Percentiles rank a stretch among this genome's conserved stretches.
Conservation (phyloP, 805 yeast species). For the Isabelozyma pseudorhagii region DNA sequence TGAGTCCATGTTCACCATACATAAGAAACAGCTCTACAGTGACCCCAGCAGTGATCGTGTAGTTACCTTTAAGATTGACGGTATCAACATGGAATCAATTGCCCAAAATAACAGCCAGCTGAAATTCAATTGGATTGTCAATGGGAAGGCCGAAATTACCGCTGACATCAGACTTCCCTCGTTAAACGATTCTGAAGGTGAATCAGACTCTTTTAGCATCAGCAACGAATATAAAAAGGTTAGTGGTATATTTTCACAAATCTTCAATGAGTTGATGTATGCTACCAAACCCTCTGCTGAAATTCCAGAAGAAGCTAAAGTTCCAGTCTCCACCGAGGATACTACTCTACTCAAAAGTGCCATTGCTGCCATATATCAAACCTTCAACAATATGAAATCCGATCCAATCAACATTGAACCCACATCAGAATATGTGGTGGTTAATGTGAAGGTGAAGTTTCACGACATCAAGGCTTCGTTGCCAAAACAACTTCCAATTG, state of each 20-base stretch:
- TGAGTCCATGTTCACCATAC: constrained; percentile 72
- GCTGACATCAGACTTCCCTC: constrained; percentile 72
- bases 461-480: constrained; percentile 57
- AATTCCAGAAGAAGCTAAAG: background rate
- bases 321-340: constrained; percentile 9
- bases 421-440: constrained; percentile 50
- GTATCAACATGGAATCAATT: constrained; percentile 35
- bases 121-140: constrained; percentile 68
- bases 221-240: constrained; percentile 17
- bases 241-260: constrained; percentile 22
- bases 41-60: constrained; percentile 22
- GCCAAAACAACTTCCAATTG: constrained; percentile 48
- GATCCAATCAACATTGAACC: constrained; percentile 3
- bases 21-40: constrained; percentile 63
- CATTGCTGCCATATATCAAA: constrained; percentile 38
- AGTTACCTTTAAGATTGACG: constrained; percentile 39
- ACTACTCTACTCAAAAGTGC: constrained; percentile 35
- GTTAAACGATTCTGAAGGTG: constrained; percentile 11
- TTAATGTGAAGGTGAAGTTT: constrained; percentile 65
- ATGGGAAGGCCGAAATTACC: constrained; percentile 65
- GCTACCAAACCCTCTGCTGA: constrained; percentile 7
- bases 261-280: constrained; percentile 23
- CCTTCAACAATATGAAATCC: constrained; percentile 20
- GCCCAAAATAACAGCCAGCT: constrained; percentile 27
- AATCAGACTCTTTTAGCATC: constrained; percentile 12